Evolutionary conservation across 148 eudicot genomes (phyloP).

Genomic region (Tetragonia tetragonoides): DNA sequence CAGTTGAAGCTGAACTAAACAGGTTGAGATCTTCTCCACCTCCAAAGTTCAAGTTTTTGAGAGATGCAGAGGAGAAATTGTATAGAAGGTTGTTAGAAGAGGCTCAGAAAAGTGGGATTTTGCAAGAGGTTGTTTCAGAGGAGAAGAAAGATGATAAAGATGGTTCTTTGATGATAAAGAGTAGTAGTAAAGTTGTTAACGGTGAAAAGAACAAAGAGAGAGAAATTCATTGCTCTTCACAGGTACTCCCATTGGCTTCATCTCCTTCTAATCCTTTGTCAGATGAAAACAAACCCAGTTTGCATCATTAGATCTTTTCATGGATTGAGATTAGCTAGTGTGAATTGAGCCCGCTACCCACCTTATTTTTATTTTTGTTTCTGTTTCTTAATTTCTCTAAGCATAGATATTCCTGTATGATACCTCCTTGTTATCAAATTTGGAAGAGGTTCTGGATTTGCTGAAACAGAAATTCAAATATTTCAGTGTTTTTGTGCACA

Average conservation of each 20-base stretch:
- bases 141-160: slow-evolving; percentile 30
- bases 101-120: slow-evolving; percentile 46
- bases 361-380: not conserved
- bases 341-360: slow-evolving; percentile 6
- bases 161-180: slow-evolving; percentile 25
- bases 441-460: slow-evolving; percentile 21
- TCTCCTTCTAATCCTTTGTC: slow-evolving; percentile 37
- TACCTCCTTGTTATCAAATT: slow-evolving; percentile 28
- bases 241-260: slow-evolving; percentile 73
- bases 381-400: slow-evolving; percentile 11
- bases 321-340: slow-evolving; percentile 16
- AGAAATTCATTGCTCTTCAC: slow-evolving; percentile 34
- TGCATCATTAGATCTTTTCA: slow-evolving; percentile 24
- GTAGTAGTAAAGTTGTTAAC: slow-evolving; percentile 15
- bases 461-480: slow-evolving; percentile 13
- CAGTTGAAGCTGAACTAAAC: slow-evolving; percentile 52
- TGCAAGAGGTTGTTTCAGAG: slow-evolving; percentile 25
- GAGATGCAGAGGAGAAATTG: slow-evolving; percentile 92
- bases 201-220: slow-evolving; percentile 35
- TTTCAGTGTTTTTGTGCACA: slow-evolving; percentile 15
- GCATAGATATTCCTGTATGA: slow-evolving; percentile 23
- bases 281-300: slow-evolving; percentile 14
- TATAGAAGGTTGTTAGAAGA: slow-evolving; percentile 62
- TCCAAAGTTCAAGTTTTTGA: slow-evolving; percentile 85
- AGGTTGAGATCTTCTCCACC: slow-evolving; percentile 74